Base-by-base conservation (phyloP, 2,329 filamentous ascomycete species). In the Parafenestella ontariensis region DNA sequence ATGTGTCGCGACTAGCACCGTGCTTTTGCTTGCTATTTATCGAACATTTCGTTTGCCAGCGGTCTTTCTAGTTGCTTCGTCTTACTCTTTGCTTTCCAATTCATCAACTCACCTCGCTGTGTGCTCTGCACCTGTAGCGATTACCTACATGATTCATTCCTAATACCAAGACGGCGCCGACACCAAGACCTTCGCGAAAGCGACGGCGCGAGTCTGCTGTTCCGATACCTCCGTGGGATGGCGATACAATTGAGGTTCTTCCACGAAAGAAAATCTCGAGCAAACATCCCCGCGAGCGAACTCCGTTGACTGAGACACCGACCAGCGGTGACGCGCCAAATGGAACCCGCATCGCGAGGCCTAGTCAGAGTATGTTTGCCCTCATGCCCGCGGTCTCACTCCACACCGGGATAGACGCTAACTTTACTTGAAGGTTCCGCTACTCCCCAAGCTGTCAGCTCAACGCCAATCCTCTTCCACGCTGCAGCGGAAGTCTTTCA, bases 161-260 rank as follows among this genome's bases (percentile, higher is more conserved):
- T n/a, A n/a, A n/a, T n/a, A n/a, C n/a, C n/a, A n/a, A n/a, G n/a
- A n/a, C n/a, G n/a, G n/a, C n/a, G n/a, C n/a, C n/a, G 26, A 26
- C 29, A 36, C 10, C 29, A 20, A 21, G 11, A 6, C 23, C 15
- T 11, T 42, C 28, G 20, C 51, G 51, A 21, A 58, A 60, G 40
- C 49, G 56, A 15, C 51, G 40, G 39, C 58, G 51, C 42, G 29
- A 45, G 10, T 31, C 36, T 7, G 28, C 49, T 7, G 8, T 26
- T 10, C 49, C 41, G 5, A 23, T 28, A 5, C 5, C 20, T 15
- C 26, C 24, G 3, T 49, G 28, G 36, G 20, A 56, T 8, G 42
- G 20, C 34, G 53, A 51, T 26, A 43, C n/a, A 2, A 49, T 51
- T 34, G 34, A 21, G 20, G 42, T 54, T 10, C 8, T 10, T 26